Conservation (phyloP, 108 stramenopile species). For the Cyclotella choctawhatcheeana region DNA sequence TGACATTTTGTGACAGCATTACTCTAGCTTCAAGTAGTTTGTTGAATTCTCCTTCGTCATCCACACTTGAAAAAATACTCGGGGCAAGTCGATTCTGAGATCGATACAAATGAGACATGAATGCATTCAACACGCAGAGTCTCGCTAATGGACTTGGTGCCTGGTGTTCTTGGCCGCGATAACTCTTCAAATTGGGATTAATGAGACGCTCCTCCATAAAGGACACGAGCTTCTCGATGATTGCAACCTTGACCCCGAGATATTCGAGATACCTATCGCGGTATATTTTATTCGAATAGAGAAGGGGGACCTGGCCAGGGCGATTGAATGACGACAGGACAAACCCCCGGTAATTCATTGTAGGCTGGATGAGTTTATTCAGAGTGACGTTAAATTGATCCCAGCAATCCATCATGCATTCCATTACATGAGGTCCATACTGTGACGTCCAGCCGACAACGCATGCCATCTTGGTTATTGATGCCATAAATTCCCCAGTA, state of each 20-base stretch:
- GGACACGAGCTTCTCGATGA: slow-evolving; percentile 14
- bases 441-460: slow-evolving; percentile 41
- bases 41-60: slow-evolving; percentile 27
- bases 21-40: slow-evolving; percentile 32
- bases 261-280: slow-evolving; percentile 18
- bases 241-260: slow-evolving; percentile 22
- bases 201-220: slow-evolving; percentile 11
- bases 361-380: slow-evolving; percentile 24
- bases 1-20: slow-evolving; percentile 20
- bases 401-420: slow-evolving; percentile 7
- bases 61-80: slow-evolving; percentile 29
- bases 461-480: slow-evolving; percentile 23
- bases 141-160: slow-evolving; percentile 14
- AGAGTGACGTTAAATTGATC: slow-evolving; percentile 16
- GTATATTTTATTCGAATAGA: slow-evolving; percentile 10
- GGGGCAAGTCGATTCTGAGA: background rate
- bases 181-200: background rate
- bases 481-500: slow-evolving; percentile 15
- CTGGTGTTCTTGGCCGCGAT: background rate
- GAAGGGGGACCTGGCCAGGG: slow-evolving; percentile 28
- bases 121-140: slow-evolving; percentile 33
- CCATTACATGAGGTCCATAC: slow-evolving; percentile 24
- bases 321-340: slow-evolving; percentile 7
- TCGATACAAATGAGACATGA: slow-evolving; percentile 8
- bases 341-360: slow-evolving; percentile 14